These are phyloP conservation scores for Nakaseomyces sp. DNA, from an alignment of 1,139 yeast genomes.

Conservation along the genomic window DNA sequence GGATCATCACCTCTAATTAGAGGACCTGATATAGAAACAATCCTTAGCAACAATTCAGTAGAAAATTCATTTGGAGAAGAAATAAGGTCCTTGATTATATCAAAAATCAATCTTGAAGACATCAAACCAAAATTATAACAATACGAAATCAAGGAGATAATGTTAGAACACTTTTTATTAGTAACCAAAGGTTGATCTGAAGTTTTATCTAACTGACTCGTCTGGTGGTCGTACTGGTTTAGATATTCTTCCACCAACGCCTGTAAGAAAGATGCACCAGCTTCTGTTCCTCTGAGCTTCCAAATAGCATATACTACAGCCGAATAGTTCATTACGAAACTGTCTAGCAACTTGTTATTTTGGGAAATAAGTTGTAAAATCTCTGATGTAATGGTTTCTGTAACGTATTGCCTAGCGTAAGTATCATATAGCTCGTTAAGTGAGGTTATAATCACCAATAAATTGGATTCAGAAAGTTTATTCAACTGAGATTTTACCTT, in stretches of 20 bases:
- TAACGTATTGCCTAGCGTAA: slow-evolving; percentile 71
- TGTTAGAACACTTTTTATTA: slow-evolving; percentile 54
- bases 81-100: slow-evolving; percentile 53
- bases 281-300: slow-evolving; percentile 73
- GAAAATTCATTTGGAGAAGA: slow-evolving; percentile 55
- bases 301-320: slow-evolving; percentile 69
- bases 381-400: slow-evolving; percentile 54
- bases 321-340: slow-evolving; percentile 73
- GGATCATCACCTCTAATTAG: slow-evolving; percentile 90
- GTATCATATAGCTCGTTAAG: slow-evolving; percentile 52
- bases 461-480: slow-evolving; percentile 77
- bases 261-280: slow-evolving; percentile 84
- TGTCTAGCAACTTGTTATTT: slow-evolving; percentile 57
- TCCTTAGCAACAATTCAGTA: slow-evolving; percentile 66
- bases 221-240: slow-evolving; percentile 33
- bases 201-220: slow-evolving; percentile 10
- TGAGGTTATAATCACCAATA: slow-evolving; percentile 60
- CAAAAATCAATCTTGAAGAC: slow-evolving; percentile 68
- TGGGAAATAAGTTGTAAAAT: slow-evolving; percentile 65
- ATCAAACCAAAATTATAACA: slow-evolving; percentile 71
- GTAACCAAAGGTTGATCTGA: slow-evolving; percentile 14
- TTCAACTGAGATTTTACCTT: slow-evolving; percentile 74
- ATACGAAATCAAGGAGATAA: slow-evolving; percentile 66
- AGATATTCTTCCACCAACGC: slow-evolving; percentile 57
- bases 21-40: slow-evolving; percentile 70